phyloP scores from a whole-genome alignment of 163 green algal genomes.

The Volvox carteri region DNA sequence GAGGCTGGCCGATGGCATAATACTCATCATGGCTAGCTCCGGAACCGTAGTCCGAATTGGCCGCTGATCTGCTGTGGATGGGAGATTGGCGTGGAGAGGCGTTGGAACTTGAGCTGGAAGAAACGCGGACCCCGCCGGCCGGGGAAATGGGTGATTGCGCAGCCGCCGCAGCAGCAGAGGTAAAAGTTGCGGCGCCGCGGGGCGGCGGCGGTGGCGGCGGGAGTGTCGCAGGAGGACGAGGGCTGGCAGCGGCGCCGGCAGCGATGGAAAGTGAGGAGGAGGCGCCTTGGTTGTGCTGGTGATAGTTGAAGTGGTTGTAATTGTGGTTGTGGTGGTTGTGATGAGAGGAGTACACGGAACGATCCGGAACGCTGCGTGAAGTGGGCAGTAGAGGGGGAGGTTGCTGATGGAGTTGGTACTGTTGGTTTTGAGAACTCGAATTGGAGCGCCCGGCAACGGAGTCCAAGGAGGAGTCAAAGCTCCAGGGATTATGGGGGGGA shows the following conservation, averaged over 20 bases:
- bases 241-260: not conserved
- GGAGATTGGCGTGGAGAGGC: slow-evolving; percentile 23
- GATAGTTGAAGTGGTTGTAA: not conserved
- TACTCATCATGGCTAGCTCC: not conserved
- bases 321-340: slow-evolving; percentile 1
- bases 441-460: not conserved
- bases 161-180: not conserved
- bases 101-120: slow-evolving; percentile 10
- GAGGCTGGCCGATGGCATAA: slow-evolving; percentile 36
- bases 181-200: not conserved
- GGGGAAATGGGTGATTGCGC: not conserved
- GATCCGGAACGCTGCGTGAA: slow-evolving; percentile 32
- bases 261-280: not conserved
- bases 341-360: not conserved
- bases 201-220: slow-evolving; percentile 16
- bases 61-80: not conserved
- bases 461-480: slow-evolving; percentile 8
- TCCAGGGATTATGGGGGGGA: slow-evolving; percentile 45
- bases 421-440: not conserved
- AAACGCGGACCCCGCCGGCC: not conserved
- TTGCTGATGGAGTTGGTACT: no score
- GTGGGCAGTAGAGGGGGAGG: not conserved
- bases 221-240: not conserved
- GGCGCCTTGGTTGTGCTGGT: not conserved
- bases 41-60: not conserved